Percentiles rank a stretch among this genome's conserved stretches.
Evolutionary conservation across 441 rosid genomes (phyloP).

Genomic region (Jatropha podagrica): DNA sequence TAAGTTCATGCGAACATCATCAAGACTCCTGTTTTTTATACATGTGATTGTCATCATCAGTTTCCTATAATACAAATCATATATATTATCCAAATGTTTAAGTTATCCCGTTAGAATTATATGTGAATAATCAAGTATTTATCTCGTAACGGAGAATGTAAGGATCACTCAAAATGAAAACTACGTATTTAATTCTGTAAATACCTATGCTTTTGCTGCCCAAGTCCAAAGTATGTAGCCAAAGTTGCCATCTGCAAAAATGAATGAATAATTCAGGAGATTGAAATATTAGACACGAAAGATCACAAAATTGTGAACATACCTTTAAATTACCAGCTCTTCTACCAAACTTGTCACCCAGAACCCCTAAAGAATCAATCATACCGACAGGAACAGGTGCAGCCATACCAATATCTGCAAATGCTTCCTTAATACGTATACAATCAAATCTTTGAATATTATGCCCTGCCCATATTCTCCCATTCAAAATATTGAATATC

Average conservation of each 20-base stretch:
- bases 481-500: slow-evolving; percentile 60
- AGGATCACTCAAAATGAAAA: too few species aligned
- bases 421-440: slow-evolving; percentile 79
- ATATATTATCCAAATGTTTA: too few species aligned
- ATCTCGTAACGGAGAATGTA: too few species aligned
- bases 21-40: slow-evolving; percentile 59
- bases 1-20: slow-evolving; percentile 86
- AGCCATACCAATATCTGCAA: slow-evolving; percentile 53
- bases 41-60: background rate
- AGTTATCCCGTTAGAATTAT: too few species aligned
- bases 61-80: too few species aligned
- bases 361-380: slow-evolving; percentile 80
- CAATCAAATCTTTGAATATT: slow-evolving; percentile 68
- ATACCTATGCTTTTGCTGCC: slow-evolving; percentile 87
- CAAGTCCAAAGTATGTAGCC: slow-evolving; percentile 89
- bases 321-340: slow-evolving; percentile 99
- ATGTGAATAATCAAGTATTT: too few species aligned
- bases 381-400: slow-evolving; percentile 68
- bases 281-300: background rate
- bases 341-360: slow-evolving; percentile 69
- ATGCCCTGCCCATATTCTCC: slow-evolving; percentile 94
- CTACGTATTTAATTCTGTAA: background rate
- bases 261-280: background rate
- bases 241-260: slow-evolving; percentile 76
- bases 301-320: background rate